Percentiles rank a stretch among this genome's conserved stretches.
Evolutionary conservation across 106 monocot genomes (phyloP).

Genomic region (Acorus calamus): DNA sequence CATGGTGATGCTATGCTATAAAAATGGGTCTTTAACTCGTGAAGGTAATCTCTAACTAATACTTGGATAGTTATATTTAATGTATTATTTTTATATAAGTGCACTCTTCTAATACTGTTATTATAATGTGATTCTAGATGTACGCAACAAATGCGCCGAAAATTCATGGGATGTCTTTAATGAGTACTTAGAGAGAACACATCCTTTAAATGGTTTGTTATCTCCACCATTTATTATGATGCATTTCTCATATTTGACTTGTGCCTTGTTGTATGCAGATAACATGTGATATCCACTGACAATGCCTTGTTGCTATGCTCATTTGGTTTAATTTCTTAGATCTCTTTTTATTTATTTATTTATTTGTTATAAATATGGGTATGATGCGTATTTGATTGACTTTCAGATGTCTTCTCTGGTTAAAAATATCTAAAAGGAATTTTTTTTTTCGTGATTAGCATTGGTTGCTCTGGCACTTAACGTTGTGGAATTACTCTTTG

Average conservation of each 20-base stretch:
- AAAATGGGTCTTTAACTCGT: conserved; percentile 91
- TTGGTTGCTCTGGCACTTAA: background rate
- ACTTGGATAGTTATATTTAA: background rate
- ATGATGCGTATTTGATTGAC: too few relatives aligned
- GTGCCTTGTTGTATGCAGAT: too few relatives aligned
- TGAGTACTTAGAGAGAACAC: conserved; percentile 35
- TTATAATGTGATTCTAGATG: conserved; percentile 30
- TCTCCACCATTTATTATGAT: background rate
- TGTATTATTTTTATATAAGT: background rate
- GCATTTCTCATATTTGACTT: too few relatives aligned
- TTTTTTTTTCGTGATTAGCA: too few relatives aligned
- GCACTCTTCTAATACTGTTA: background rate
- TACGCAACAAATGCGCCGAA: conserved; percentile 49
- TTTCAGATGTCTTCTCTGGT: too few relatives aligned
- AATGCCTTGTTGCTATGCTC: background rate
- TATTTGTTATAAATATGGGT: background rate
- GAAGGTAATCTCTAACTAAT: conserved; percentile 42
- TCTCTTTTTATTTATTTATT: conserved; percentile 5
- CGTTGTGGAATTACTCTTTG: background rate
- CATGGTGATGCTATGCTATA: conserved; percentile 95
- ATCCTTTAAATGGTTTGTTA: conserved; percentile 35
- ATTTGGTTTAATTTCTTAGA: background rate
- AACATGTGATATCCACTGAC: too few relatives aligned
- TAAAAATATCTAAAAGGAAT: too few relatives aligned
- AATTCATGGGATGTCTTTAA: conserved; percentile 68